Evolutionary conservation across 2,329 filamentous ascomycete species (phyloP), one percentile per base, ranked within the genome.

Genomic region (Aspergillus sojae): DNA sequence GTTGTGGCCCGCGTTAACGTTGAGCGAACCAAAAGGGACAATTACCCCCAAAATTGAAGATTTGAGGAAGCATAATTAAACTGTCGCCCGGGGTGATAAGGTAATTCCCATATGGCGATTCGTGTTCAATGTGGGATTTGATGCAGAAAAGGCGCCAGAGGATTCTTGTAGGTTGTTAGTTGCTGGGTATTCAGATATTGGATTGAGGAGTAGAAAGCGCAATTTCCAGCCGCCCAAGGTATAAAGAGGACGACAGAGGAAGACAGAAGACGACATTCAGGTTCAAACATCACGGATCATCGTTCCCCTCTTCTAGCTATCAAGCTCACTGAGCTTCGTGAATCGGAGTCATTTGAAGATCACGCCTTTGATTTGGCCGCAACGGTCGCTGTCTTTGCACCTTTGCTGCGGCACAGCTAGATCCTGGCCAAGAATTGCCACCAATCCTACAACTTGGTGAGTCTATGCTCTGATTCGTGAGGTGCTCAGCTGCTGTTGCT

Each of bases 1-100:
- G 61, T 63, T 58, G 56, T 60, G 57, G 62, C 60, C 61, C 64
- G 70, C 67, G 63, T 65, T 62, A 67, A 65, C 57, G 53, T 58
- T 59, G 57, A 57, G 60, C 63, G 61, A 70, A 70, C 63, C 65
- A 67, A 50, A 59, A 67, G 53, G 52, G 57, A 41, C 59, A 43
- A 39, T 59, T 57, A 41, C 36, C 45, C 36, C 12, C 19, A 21
- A n/a, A 19, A 16, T 43, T 19, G 26, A 32, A 9, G 48, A 48
- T 36, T 48, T 26, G 28, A 23, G 56, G 56, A 23, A 48, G 30
- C 32, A 39, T 23, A n/a, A 55, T 39, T 55, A 55, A 34, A 21
- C 2, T 34, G 28, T n/a, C 48, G 9, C 48, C 45, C 28, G 2
- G 28, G 28, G 48, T 52, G 48, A 52, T 12, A 21, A 52, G 19